Evolutionary conservation across 495 filamentous ascomycete species (phyloP), one percentile per base, ranked within the genome.

Genomic region (Hypomontagnella submonticulosa): DNA sequence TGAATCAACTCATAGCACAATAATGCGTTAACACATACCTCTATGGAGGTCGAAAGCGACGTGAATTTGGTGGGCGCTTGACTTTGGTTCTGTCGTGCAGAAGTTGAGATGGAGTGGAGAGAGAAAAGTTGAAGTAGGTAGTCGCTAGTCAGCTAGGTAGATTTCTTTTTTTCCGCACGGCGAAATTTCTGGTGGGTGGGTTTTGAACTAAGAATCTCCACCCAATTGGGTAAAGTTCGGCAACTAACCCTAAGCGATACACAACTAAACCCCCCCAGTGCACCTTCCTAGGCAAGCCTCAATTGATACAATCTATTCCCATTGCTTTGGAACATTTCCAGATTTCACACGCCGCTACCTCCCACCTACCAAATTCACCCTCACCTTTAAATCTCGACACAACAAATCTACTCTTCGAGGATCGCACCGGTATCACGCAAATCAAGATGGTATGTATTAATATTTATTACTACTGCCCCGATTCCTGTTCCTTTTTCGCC

Each of bases 391-490:
- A 60, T 46, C 53, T 43, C 52, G 13, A 63, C 49, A 69, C 40
- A 49, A 56, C 41, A 46, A 27, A 44, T 43, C 10, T 61, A 75
- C 79, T 83, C 80, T 83, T 82, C 80, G 80, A 84, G 80, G 80
- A 84, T 83, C 80, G 80, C 74, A 75, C 75, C 80, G 78, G 77
- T 79, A 78, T 69, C 71, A 69, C 68, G 66, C 69, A 60, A 78
- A 66, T 76, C 78, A 85, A 83, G 79, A 85, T 85, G 83, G 83
- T 85, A 75, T 65, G 81, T 72, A 65, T 61, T 41, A 30, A 33
- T 59, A 57, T 37, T 30, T 23, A 19, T 8, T 50, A 57, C 18
- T 53, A 41, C 48, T 30, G 53, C 53, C 37, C 34, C 1, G 9
- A 18, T 43, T 11, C 16, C 2, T 4, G 1, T 43, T 15, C 7